Base-by-base conservation (phyloP, 352 stramenopile species). In the Aphanomyces invadans region DNA sequence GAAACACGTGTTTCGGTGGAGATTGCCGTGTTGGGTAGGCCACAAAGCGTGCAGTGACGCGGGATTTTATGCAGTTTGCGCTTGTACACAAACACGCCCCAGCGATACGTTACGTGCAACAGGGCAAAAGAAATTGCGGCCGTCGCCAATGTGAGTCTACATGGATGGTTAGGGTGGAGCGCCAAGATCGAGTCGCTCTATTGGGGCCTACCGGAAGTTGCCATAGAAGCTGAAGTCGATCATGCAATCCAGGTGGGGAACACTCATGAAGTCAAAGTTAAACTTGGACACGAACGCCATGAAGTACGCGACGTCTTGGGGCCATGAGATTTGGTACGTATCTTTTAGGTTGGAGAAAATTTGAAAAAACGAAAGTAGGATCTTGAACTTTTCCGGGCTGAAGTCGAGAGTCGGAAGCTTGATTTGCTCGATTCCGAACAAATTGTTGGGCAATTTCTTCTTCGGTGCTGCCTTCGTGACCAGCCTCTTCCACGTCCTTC, bases 321-420 rank as follows among this genome's bases (percentile, higher is more conserved):
- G 79, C 82, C 79, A 90, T 36, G 76, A 73, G 33, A 90, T 86
- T 61, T 89, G 77, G 61, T 90, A 90, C 5, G 83, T 71, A 33
- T 83, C 77, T 53, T 90, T 89, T 62, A 88, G 88, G 45, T 79
- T 77, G 2, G 79, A 79, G 49, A 90, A 79, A 33, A 90, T 74
- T 65, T 90, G 82, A 62, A 90, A 89, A 64, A 89, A 90, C 10
- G 74, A 78, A 12, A 90, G 63, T 65, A 90, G 57, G 36, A 90
- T 90, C 71, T 90, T 90, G 53, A 90, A 82, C 56, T 90, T 90
- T 31, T 90, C 82, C 2, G 80, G 71, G 9, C 78, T 74, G 38
- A 82, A 78, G 11, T 68, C 23, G 17, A 78, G 71, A 4, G 73
- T 65, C 23, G 69, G 39, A 4, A 71, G 61, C 9, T 21, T 4